A percentile compares a stretch with the other conserved stretches of the same genome.
phyloP scores from a whole-genome alignment of 2,329 filamentous ascomycete genomes.

The Sclerotinia spermophila region DNA sequence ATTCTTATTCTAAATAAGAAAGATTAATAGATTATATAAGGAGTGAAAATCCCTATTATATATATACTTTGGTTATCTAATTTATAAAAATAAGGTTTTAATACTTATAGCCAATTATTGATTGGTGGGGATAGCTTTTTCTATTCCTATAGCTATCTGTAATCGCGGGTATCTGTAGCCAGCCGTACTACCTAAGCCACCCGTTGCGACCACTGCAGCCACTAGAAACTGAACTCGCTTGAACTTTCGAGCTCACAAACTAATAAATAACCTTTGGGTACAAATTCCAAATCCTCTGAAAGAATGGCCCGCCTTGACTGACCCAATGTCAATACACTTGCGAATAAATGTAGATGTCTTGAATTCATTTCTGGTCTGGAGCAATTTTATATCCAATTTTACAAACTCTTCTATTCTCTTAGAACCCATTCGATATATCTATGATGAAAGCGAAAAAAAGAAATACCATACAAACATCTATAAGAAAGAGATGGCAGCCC shows the following conservation, averaged over 20 bases:
- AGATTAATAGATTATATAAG: no score
- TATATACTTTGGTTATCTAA: no score
- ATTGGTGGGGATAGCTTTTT: no score
- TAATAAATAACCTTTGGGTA: accelerated
- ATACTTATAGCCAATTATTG: no score
- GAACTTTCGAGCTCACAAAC: neutral
- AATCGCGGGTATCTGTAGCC: no score
- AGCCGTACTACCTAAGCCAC: no score
- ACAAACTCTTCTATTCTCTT: neutral
- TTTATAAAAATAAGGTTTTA: no score
- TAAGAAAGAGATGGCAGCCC: neutral
- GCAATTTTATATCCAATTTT: neutral
- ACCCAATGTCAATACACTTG: neutral
- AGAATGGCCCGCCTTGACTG: accelerated
- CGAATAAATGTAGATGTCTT: neutral
- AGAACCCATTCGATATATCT: neutral
- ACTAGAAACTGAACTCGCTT: neutral
- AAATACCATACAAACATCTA: neutral
- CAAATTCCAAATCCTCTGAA: neutral
- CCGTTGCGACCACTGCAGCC: no score
- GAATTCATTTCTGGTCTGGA: neutral
- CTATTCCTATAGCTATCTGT: no score
- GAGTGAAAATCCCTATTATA: no score
- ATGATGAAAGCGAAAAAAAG: neutral
- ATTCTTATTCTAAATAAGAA: no score